Conservation (phyloP, 225 moss, liverwort and hornwort genomes). For the Pleurozium schreberi region DNA sequence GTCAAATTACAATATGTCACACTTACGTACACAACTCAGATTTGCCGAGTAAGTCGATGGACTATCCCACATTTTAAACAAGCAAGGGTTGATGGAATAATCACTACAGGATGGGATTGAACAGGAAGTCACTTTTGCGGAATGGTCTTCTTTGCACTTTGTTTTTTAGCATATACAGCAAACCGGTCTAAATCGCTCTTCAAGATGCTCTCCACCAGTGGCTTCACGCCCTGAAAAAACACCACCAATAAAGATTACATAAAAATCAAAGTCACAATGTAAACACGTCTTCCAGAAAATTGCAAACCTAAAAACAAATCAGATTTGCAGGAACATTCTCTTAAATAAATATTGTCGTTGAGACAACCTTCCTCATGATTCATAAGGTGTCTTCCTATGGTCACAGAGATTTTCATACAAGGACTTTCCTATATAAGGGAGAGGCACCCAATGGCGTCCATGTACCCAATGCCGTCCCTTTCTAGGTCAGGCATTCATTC, state of each 20-base stretch:
- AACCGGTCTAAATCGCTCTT: constrained; percentile 74
- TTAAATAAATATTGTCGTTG: neutral
- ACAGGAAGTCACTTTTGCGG: neutral
- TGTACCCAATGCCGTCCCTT: too few relatives aligned
- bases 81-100: neutral
- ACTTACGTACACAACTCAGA: neutral
- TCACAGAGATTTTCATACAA: neutral
- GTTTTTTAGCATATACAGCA: constrained; percentile 62
- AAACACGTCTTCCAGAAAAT: neutral
- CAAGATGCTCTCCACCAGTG: constrained; percentile 49
- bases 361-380: neutral
- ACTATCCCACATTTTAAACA: neutral
- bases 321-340: neutral
- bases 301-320: neutral
- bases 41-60: neutral
- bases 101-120: neutral
- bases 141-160: constrained; percentile 4
- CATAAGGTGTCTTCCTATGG: neutral
- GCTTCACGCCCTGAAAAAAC: constrained; percentile 50
- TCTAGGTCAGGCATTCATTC: too few relatives aligned
- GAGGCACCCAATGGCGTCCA: too few relatives aligned
- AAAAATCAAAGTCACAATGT: neutral
- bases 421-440: neutral
- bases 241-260: neutral
- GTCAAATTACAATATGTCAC: constrained; percentile 20